Evolutionary conservation across 176 grass and related monocot genomes (phyloP).

Genomic region (Zea mays): DNA sequence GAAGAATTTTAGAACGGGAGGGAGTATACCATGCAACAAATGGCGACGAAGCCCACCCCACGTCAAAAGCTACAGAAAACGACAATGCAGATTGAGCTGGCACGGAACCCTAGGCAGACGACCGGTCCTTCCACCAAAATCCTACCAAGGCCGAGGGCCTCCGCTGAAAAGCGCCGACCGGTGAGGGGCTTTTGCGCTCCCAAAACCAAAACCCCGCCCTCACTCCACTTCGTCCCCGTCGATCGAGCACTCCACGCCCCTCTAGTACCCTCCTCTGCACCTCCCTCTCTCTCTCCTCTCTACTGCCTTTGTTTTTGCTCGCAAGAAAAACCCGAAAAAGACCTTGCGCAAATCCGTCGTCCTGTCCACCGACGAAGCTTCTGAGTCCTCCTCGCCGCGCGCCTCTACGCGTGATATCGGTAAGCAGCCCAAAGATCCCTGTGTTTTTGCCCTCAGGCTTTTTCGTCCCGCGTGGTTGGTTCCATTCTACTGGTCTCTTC

Average conservation of each 20-base stretch:
- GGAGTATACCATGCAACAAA: too few relatives aligned
- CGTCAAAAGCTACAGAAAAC: not conserved
- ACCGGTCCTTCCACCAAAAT: not conserved
- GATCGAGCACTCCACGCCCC: conserved; percentile 30
- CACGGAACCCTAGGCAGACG: not conserved
- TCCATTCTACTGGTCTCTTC: not conserved
- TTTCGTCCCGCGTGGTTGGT: not conserved
- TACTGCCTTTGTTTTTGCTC: conserved; percentile 23
- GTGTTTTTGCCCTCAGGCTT: not conserved
- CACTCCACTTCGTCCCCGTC: not conserved
- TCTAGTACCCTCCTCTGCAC: not conserved
- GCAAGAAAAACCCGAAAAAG: conserved; percentile 29
- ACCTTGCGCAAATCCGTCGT: conserved; percentile 12
- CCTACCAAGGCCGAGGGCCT: not conserved
- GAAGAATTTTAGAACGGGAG: too few relatives aligned
- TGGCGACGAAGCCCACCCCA: not conserved
- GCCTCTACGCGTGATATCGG: conserved; percentile 15
- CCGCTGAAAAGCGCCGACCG: not conserved
- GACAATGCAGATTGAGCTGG: conserved; percentile 32
- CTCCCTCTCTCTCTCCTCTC: not conserved
- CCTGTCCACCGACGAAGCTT: conserved; percentile 18
- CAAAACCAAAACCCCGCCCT: not conserved
- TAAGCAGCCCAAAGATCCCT: conserved; percentile 7
- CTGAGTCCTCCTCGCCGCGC: not conserved
- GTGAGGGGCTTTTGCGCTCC: conserved; percentile 19